Percentiles rank a stretch among this genome's conserved stretches.
These are phyloP conservation scores for Thinopyrum elongatum DNA, from an alignment of 176 grass and related monocot species.

Conservation along the genomic window DNA sequence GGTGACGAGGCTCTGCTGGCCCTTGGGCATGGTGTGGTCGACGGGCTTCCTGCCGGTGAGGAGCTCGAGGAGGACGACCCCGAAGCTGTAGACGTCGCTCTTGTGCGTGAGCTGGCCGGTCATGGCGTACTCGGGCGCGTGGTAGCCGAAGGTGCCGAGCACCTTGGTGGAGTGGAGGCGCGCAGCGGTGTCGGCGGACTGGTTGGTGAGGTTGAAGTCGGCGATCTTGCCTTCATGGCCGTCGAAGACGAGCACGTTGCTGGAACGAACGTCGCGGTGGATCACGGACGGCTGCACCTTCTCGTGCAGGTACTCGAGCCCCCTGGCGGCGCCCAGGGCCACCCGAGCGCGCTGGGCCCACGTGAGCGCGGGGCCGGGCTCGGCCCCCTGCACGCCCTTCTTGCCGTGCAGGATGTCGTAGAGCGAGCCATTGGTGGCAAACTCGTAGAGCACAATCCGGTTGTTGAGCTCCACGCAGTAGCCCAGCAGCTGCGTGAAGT, in stretches of 20 bases:
- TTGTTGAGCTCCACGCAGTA: constrained; percentile 91
- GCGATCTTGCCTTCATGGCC: constrained; percentile 73
- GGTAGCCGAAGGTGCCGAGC: constrained; percentile 94
- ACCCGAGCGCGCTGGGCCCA: constrained; percentile 76
- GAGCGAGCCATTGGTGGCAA: constrained; percentile 78
- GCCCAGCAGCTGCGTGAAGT: constrained; percentile 75
- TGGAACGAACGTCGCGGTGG: constrained; percentile 90
- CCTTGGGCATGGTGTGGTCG: constrained; percentile 96
- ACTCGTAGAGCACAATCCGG: constrained; percentile 76
- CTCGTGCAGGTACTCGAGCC: constrained; percentile 89
- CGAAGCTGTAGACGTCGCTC: constrained; percentile 95
- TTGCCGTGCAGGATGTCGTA: constrained; percentile 92
- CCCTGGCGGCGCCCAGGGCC: constrained; percentile 71
- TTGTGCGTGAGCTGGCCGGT: constrained; percentile 82
- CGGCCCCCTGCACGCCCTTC: constrained; percentile 82
- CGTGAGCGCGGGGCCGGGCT: constrained; percentile 58
- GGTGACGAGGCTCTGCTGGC: constrained; percentile 92
- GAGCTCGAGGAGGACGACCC: constrained; percentile 82
- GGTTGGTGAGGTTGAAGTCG: constrained; percentile 95
- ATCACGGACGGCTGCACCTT: constrained; percentile 69
- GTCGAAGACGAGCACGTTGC: constrained; percentile 90
- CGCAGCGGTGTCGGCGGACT: constrained; percentile 82
- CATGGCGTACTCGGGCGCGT: constrained; percentile 97
- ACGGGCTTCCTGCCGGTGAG: constrained; percentile 93
- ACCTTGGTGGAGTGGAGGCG: constrained; percentile 95